Conservation (phyloP, 371 early-diverging fungal genomes). For the Saksenaea oblongispora region DNA sequence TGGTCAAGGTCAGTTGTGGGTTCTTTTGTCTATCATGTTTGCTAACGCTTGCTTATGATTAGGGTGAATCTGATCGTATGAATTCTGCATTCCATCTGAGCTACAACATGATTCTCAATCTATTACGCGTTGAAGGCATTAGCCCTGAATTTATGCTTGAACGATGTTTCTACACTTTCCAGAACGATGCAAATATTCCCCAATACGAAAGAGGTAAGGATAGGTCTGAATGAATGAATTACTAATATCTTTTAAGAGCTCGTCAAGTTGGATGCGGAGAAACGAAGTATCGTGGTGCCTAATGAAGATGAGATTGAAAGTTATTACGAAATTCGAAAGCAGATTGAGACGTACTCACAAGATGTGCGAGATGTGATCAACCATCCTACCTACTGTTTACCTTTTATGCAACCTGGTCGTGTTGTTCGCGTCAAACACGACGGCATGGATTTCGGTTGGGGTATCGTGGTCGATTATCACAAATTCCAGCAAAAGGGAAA, state of each 20-base stretch:
- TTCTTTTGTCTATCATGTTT: neutral
- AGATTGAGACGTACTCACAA: conserved; percentile 63
- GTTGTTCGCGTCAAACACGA: conserved; percentile 70
- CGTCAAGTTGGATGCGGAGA: conserved; percentile 58
- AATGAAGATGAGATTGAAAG: conserved; percentile 70
- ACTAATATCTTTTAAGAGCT: conserved; percentile 34
- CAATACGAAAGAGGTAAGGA: conserved; percentile 59
- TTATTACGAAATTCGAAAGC: conserved; percentile 79
- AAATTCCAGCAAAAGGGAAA: conserved; percentile 26
- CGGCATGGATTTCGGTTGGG: conserved; percentile 93
- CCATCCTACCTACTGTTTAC: conserved; percentile 78
- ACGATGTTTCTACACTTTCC: conserved; percentile 96
- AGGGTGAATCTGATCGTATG: conserved; percentile 90
- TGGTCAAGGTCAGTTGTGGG: conserved; percentile 74
- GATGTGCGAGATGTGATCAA: conserved; percentile 81
- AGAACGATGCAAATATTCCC: conserved; percentile 86
- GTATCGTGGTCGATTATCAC: conserved; percentile 68
- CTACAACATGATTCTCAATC: conserved; percentile 99
- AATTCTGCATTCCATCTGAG: conserved; percentile 97
- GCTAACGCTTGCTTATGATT: neutral
- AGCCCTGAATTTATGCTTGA: conserved; percentile 96
- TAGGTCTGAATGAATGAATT: neutral
- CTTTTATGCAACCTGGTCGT: conserved; percentile 90
- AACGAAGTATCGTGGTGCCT: conserved; percentile 58
- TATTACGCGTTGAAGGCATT: conserved; percentile 96